Base-by-base conservation (phyloP, 1,284 basidiomycete species). In the Ustilago hordei region DNA sequence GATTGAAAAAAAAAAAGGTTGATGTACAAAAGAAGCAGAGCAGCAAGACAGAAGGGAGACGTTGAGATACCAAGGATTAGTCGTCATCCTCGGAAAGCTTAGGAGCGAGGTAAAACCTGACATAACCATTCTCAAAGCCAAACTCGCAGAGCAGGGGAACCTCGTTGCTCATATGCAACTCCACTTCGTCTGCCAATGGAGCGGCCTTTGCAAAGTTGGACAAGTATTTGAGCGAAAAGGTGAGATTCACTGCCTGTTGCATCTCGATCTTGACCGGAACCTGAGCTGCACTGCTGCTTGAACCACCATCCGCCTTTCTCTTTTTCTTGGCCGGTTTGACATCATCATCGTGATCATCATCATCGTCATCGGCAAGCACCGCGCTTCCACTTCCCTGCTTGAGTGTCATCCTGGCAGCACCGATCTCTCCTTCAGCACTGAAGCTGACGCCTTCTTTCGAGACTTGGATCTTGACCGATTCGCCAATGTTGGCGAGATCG, bases 381-480 rank as follows among this genome's bases (percentile, higher is more conserved):
- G 86, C 88, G 31, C 78, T 87, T 31, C 87, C 88, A 4, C 87
- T 88, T 19, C 87, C 88, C 74, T 93, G 94, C 87, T 94, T 94
- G 56, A 99, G 88, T 31, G 97, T 89, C 8, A 99, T 92, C 79
- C 89, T 92, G 1, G 95, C 96, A 66, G 93, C 95, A 12, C 96
- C 96, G 8, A 95, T 91, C 87, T 99, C 97, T 50, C 97, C 97
- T 58, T 98, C 95, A 53, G 92, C 91, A 11, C 91, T 90, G 87
- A 99, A 99, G n/a, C 93, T 90, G 19, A 98, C 93, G 52, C 96
- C 97, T 86, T 99, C 96, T 86, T 99, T 98, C 75, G 91, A 91
- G 47, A 97, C 95, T 81, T 98, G 95, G 86, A 99, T 97, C 69
- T 94, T 92, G 68, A 99, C 95, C 54, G 91, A 92, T 88, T 99